phyloP scores from a whole-genome alignment of 2,329 filamentous ascomycete species.

The Apiospora saccharicola region DNA sequence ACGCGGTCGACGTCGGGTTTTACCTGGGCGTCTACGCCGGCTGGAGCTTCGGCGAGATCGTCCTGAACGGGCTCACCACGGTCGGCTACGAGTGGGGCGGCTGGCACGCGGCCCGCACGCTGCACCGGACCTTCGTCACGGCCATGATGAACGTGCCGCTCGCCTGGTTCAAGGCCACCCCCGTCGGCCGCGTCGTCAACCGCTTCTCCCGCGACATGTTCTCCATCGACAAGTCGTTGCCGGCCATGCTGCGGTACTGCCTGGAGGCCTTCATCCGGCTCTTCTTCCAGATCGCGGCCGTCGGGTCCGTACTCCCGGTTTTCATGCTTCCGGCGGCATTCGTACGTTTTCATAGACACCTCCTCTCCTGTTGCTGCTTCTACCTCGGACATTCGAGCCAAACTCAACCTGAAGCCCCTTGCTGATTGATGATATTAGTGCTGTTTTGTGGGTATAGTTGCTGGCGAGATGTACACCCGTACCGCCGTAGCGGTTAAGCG shows the following conservation, averaged over 20 bases:
- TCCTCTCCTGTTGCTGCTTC: not conserved
- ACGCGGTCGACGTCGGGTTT: slow-evolving; percentile 54
- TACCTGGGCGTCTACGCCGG: slow-evolving; percentile 62
- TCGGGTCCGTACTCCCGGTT: slow-evolving; percentile 52
- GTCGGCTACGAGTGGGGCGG: slow-evolving; percentile 61
- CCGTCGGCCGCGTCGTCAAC: slow-evolving; percentile 61
- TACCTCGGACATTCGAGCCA: not conserved
- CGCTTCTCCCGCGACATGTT: slow-evolving; percentile 64
- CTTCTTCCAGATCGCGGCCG: slow-evolving; percentile 46
- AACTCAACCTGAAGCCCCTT: not conserved
- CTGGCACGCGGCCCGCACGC: slow-evolving; percentile 61
- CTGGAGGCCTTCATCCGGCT: slow-evolving; percentile 48
- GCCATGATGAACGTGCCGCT: slow-evolving; percentile 62
- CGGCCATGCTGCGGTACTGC: slow-evolving; percentile 52
- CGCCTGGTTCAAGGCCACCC: slow-evolving; percentile 63
- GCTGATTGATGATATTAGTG: slow-evolving; percentile 31
- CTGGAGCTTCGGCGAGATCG: slow-evolving; percentile 52
- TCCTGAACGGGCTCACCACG: slow-evolving; percentile 51
- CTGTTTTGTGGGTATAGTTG: slow-evolving; percentile 46
- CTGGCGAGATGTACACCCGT: slow-evolving; percentile 55
- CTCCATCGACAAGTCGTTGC: slow-evolving; percentile 59
- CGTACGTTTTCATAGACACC: not conserved
- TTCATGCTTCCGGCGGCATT: slow-evolving; percentile 51
- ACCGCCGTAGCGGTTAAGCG: slow-evolving; percentile 52
- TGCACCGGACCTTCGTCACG: slow-evolving; percentile 61